Conservation (phyloP, 83 land plant species). For the Picea abies region DNA sequence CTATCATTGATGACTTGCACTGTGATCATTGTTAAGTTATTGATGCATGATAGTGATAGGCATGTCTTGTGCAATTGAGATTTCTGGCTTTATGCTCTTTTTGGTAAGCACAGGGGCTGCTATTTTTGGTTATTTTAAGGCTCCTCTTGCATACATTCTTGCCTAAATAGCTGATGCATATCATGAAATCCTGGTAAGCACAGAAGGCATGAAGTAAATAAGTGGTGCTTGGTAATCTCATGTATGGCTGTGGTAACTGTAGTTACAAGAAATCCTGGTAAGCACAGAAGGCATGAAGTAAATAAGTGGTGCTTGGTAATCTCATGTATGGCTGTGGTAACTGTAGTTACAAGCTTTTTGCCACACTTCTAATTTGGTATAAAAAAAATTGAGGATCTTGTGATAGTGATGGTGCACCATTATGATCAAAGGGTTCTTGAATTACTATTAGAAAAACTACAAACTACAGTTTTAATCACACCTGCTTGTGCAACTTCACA, state of each 20-base stretch:
- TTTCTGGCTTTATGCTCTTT: constrained; percentile 93
- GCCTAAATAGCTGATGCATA: constrained; percentile 80
- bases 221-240: constrained; percentile 89
- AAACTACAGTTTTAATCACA: no score
- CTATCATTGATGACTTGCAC: no score
- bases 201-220: constrained; percentile 61
- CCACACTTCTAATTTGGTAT: constrained; percentile 99
- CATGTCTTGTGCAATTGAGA: constrained; percentile 68
- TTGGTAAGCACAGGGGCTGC: constrained; percentile 95
- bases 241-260: constrained; percentile 96
- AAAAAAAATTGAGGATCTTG: no score
- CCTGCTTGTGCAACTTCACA: no score
- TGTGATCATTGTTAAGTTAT: no score
- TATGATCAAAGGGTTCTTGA: no score
- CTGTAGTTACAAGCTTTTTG: constrained; percentile 91
- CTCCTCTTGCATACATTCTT: constrained; percentile 87
- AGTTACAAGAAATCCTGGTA: constrained; percentile 33
- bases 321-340: constrained; percentile 88
- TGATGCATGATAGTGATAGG: no score
- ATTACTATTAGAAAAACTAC: no score
- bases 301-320: constrained; percentile 92
- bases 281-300: constrained; percentile 54
- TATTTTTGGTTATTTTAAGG: constrained; percentile 97
- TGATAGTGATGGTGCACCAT: no score
- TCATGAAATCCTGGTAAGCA: constrained; percentile 42